Conservation (phyloP, 208 protist genomes). For the Hexamita inflata region DNA sequence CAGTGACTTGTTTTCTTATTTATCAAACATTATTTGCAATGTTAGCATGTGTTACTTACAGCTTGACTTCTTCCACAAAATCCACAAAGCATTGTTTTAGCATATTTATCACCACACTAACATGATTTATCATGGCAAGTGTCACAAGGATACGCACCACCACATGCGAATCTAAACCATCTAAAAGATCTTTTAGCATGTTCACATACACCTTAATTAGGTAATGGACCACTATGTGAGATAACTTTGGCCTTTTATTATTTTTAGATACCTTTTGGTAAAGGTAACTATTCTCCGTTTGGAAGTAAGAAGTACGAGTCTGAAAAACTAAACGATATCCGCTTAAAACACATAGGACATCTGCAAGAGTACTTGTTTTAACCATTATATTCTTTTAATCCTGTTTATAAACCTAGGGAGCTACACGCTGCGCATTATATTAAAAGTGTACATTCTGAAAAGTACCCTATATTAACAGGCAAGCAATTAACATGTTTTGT, state of each 20-base stretch:
- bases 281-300: not conserved
- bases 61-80: not conserved
- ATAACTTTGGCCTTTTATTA: not conserved
- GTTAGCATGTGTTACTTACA: not conserved
- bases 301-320: not conserved
- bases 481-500: no score
- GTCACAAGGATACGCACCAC: not conserved
- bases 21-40: not conserved
- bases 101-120: not conserved
- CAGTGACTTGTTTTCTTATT: not conserved
- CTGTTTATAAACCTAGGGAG: no score
- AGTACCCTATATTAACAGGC: no score
- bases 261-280: not conserved
- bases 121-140: constrained; percentile 13
- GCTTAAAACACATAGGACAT: constrained; percentile 18
- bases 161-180: constrained; percentile 22
- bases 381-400: no score
- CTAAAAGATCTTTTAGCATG: not conserved
- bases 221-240: not conserved
- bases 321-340: not conserved
- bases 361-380: no score
- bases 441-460: no score
- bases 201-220: not conserved
- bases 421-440: no score
- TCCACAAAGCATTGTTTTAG: not conserved